These are phyloP conservation scores for Microdochium trichocladiopsis DNA, from an alignment of 2,329 filamentous ascomycete species.

Conservation along the genomic window DNA sequence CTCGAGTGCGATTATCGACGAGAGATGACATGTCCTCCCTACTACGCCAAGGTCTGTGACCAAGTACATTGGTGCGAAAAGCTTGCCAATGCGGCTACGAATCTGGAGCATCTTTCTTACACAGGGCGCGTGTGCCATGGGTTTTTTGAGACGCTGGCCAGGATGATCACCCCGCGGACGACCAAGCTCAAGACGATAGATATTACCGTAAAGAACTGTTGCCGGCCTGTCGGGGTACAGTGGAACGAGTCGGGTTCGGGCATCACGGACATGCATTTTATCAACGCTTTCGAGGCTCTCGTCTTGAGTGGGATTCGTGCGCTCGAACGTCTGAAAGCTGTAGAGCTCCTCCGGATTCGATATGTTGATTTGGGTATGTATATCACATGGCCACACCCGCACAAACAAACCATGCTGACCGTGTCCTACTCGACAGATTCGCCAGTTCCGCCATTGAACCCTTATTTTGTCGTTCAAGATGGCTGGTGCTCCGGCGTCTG, in stretches of 20 bases:
- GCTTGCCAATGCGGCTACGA: constrained; percentile 52
- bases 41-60: constrained; percentile 52
- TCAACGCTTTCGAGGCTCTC: constrained; percentile 62
- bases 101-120: constrained; percentile 62
- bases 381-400: not conserved
- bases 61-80: constrained; percentile 58
- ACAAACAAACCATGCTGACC: not conserved
- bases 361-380: constrained; percentile 63
- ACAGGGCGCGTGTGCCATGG: constrained; percentile 64
- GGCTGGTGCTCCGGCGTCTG: constrained; percentile 62
- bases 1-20: constrained; percentile 67
- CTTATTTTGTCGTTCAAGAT: constrained; percentile 60
- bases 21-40: constrained; percentile 52
- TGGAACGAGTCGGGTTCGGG: constrained; percentile 61
- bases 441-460: constrained; percentile 62
- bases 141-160: constrained; percentile 57
- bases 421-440: constrained; percentile 43
- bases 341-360: constrained; percentile 62
- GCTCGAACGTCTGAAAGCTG: constrained; percentile 47
- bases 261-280: constrained; percentile 66
- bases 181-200: constrained; percentile 59
- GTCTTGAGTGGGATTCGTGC: constrained; percentile 57
- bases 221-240: constrained; percentile 40
- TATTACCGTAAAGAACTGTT: constrained; percentile 69
- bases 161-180: constrained; percentile 37